Conservation (phyloP, 192 early-diverging fungal species). For the Phycomyces blakesleeanus region DNA sequence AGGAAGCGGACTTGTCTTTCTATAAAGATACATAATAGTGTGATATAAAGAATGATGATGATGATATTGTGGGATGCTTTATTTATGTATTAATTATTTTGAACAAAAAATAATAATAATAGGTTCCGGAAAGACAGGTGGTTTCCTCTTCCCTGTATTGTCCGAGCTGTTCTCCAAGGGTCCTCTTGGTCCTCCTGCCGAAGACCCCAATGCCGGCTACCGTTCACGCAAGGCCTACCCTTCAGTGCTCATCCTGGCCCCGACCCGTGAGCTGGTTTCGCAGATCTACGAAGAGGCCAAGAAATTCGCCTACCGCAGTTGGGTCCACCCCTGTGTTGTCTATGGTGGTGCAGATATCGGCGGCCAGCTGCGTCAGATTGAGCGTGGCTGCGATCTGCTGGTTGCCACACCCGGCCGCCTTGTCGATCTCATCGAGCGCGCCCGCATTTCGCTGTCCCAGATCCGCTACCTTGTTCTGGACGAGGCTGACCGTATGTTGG, state of each 20-base stretch:
- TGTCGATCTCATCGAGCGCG: slow-evolving; percentile 87
- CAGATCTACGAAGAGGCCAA: slow-evolving; percentile 92
- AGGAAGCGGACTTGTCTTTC: too few relatives aligned
- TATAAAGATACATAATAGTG: too few relatives aligned
- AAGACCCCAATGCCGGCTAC: neutral
- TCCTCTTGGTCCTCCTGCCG: slow-evolving; percentile 36
- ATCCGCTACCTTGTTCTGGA: slow-evolving; percentile 88
- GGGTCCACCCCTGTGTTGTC: slow-evolving; percentile 89
- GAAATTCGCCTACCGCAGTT: slow-evolving; percentile 82
- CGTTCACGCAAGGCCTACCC: slow-evolving; percentile 67
- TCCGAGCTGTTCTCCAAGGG: slow-evolving; percentile 85
- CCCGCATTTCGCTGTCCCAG: slow-evolving; percentile 70
- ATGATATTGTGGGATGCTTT: neutral
- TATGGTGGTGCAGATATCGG: slow-evolving; percentile 95
- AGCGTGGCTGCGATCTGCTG: slow-evolving; percentile 89
- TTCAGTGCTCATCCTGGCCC: slow-evolving; percentile 80
- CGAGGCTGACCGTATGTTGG: slow-evolving; percentile 97
- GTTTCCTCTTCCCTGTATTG: slow-evolving; percentile 95
- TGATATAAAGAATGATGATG: too few relatives aligned
- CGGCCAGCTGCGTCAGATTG: slow-evolving; percentile 81
- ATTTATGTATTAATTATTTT: neutral
- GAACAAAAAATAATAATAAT: neutral
- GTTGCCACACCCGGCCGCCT: slow-evolving; percentile 97
- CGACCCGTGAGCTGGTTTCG: slow-evolving; percentile 92
- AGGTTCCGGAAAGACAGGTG: slow-evolving; percentile 90